Evolutionary conservation across 2,329 filamentous ascomycete species (phyloP).

Genomic region (Exophiala viscosa): DNA sequence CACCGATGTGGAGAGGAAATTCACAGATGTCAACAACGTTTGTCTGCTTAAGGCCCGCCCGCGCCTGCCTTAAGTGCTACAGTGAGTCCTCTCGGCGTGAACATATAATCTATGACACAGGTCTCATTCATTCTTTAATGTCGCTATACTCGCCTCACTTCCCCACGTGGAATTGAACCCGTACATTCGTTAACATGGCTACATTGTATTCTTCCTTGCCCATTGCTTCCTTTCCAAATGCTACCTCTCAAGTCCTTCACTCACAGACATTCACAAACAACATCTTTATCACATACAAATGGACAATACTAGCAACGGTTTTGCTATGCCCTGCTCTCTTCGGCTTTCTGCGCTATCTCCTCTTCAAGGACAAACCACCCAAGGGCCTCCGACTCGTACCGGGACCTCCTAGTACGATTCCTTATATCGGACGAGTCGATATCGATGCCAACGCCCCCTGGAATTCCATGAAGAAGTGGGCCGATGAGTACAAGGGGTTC

Average conservation of each 20-base stretch:
- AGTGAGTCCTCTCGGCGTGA: too few relatives aligned
- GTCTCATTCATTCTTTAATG: too few relatives aligned
- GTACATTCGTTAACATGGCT: background rate
- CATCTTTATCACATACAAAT: constrained; percentile 2
- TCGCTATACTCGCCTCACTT: too few relatives aligned
- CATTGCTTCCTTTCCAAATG: background rate
- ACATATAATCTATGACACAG: too few relatives aligned
- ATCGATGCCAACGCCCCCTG: constrained; percentile 17
- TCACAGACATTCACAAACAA: background rate
- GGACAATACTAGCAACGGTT: background rate
- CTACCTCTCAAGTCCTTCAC: background rate
- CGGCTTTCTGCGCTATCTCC: constrained; percentile 37
- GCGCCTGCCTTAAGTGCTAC: too few relatives aligned
- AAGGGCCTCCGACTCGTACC: constrained; percentile 14
- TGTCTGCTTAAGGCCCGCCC: too few relatives aligned
- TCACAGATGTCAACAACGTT: too few relatives aligned
- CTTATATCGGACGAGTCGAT: constrained; percentile 19
- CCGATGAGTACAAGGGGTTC: constrained; percentile 17
- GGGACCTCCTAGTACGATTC: constrained; percentile 14
- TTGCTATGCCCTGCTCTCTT: background rate
- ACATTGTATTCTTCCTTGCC: background rate
- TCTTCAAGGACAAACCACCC: constrained; percentile 16
- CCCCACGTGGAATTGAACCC: too few relatives aligned
- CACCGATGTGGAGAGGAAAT: too few relatives aligned
- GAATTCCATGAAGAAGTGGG: constrained; percentile 19